phyloP scores from a whole-genome alignment of 805 yeast species.

The Hanseniaspora taiwanica region DNA sequence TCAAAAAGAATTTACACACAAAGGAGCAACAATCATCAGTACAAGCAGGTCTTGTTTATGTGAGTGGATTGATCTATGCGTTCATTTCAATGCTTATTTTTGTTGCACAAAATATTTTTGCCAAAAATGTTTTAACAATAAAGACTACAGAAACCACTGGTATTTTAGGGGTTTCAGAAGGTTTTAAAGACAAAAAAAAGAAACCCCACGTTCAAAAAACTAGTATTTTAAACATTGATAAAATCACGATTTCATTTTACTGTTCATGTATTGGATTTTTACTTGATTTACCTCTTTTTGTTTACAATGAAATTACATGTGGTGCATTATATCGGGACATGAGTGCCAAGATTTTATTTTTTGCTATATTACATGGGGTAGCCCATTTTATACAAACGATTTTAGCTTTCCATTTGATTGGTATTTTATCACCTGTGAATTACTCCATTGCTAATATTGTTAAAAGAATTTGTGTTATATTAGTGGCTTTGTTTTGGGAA shows the following conservation, averaged over 20 bases:
- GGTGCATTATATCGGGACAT: slow-evolving; percentile 20
- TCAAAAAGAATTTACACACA: slow-evolving; percentile 4
- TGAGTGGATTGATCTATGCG: slow-evolving; percentile 27
- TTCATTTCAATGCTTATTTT: slow-evolving; percentile 40
- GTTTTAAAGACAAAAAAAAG: slow-evolving; percentile 10
- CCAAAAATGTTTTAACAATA: slow-evolving; percentile 55
- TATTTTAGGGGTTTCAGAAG: slow-evolving; percentile 10
- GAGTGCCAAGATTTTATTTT: slow-evolving; percentile 15
- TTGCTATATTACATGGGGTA: slow-evolving; percentile 48
- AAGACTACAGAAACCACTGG: slow-evolving; percentile 12
- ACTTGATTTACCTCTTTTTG: slow-evolving; percentile 54
- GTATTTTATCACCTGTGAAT: slow-evolving; percentile 59
- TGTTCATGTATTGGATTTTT: slow-evolving; percentile 59
- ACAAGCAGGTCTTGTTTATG: no score
- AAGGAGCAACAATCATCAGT: no score
- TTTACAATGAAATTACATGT: slow-evolving; percentile 35
- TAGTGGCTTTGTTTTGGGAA: slow-evolving; percentile 54
- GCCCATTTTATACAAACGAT: slow-evolving; percentile 63
- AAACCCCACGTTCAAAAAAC: slow-evolving; percentile 9
- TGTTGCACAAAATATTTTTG: slow-evolving; percentile 68
- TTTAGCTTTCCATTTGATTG: slow-evolving; percentile 64
- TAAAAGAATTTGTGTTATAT: slow-evolving; percentile 59
- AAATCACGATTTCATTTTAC: slow-evolving; percentile 55
- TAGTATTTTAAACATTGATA: slow-evolving; percentile 37
- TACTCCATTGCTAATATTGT: slow-evolving; percentile 69